Evolutionary conservation across 495 filamentous ascomycete species (phyloP), one percentile per base, ranked within the genome.

Genomic region (Aspergillus sclerotioniger): DNA sequence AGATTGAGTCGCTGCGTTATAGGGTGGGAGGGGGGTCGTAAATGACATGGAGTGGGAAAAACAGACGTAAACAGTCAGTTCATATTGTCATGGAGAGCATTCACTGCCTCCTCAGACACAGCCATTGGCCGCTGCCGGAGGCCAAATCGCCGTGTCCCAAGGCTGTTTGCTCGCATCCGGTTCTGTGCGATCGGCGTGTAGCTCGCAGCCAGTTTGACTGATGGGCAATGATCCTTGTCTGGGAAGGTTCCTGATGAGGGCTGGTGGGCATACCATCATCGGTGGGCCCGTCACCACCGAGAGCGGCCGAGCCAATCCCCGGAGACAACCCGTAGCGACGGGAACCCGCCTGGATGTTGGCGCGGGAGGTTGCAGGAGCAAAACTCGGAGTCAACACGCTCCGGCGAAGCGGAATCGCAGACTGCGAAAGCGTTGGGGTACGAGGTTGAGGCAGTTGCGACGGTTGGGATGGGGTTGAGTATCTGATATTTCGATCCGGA

Each of bases 311-410:
- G 50, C 69, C 52, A 55, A 67, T 53, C 41, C 58, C 62, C n/a
- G 74, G 51, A 17, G 70, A 61, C 15, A 73, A 48, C 3, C 73
- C 75, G 51, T 80, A 82, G n/a, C 77, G 70, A 20, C 77, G 73
- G n/a, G 69, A 76, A 21, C 76, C 78, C 15, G 71, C 75, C 55
- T 79, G 77, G 54, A 78, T 73, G 50, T 69, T 76, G 33, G 72
- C 66, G 52, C 74, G 70, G 9, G 77, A 67, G 16, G 76, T 73
- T 17, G 71, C 64, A n/a, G 80, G 76, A 3, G 76, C 72, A 39
- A 73, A 39, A 60, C 62, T 39, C 8, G 76, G 70, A 9, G 74
- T 67, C 61, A 76, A 71, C 33, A 79, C 73, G 62, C 68, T 76
- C 48, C 78, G 70, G 32, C 78, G 76, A 17, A 71, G 67, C 8